These are phyloP conservation scores for Geotrichum fermentans DNA, from an alignment of 1,139 yeast species.

Conservation along the genomic window DNA sequence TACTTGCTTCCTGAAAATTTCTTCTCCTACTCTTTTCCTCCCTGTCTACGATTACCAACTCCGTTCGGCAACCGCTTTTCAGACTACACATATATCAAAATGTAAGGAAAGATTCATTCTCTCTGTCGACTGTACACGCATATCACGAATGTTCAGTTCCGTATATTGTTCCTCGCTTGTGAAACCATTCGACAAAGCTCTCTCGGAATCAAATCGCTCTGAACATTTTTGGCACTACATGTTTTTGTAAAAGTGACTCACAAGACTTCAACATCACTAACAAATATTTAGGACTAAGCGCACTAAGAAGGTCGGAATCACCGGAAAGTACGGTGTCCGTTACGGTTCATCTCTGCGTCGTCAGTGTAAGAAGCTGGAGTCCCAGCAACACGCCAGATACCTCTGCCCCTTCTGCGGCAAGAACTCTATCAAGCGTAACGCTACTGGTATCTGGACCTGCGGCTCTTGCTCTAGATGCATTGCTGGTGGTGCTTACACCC, in stretches of 20 bases:
- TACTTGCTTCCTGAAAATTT: constrained; percentile 3
- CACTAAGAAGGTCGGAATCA: constrained; percentile 99
- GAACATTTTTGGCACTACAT: too few species aligned
- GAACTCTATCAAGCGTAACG: constrained; percentile 95
- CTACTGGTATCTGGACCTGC: constrained; percentile 99
- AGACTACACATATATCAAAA: constrained; percentile 15
- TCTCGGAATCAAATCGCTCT: too few species aligned
- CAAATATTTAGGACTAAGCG: constrained; percentile 97
- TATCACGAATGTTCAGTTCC: too few species aligned
- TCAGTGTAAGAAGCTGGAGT: constrained; percentile 98
- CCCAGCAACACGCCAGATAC: constrained; percentile 98
- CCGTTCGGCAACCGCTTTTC: constrained; percentile 18
- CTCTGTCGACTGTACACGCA: constrained; percentile 9
- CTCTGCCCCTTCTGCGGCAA: constrained; percentile 99
- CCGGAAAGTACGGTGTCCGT: constrained; percentile 99
- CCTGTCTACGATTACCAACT: constrained; percentile 14
- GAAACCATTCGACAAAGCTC: not conserved
- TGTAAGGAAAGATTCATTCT: constrained; percentile 9
- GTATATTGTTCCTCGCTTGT: not conserved
- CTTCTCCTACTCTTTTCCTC: constrained; percentile 10
- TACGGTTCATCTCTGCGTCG: constrained; percentile 99
- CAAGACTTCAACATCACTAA: too few species aligned
- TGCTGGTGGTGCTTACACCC: constrained; percentile 99
- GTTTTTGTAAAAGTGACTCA: too few species aligned
- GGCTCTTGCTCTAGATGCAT: constrained; percentile 90